phyloP scores from a whole-genome alignment of 2,329 filamentous ascomycete species.

The Aspergillus carbonarius region DNA sequence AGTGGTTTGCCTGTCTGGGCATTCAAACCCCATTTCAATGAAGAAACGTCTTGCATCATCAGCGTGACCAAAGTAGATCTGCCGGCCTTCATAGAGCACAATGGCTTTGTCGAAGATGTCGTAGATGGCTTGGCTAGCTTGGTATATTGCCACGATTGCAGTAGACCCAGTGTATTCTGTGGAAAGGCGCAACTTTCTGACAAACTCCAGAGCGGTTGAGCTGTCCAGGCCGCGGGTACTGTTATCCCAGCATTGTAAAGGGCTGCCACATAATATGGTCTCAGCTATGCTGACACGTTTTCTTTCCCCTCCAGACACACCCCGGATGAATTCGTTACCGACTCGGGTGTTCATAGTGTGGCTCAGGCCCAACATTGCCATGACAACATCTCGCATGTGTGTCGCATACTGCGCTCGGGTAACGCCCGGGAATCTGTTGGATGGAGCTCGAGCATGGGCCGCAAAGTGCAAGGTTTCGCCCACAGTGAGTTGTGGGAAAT shows the following conservation, averaged over 20 bases:
- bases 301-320: constrained; percentile 60
- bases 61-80: constrained; percentile 72
- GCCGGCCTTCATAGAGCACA: constrained; percentile 69
- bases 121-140: constrained; percentile 46
- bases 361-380: constrained; percentile 54
- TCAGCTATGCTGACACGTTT: constrained; percentile 63
- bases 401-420: constrained; percentile 47
- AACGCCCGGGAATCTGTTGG: constrained; percentile 37
- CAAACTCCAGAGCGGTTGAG: constrained; percentile 57
- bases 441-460: constrained; percentile 59
- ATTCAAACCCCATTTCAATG: constrained; percentile 66
- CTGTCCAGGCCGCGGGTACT: constrained; percentile 51
- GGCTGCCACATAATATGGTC: constrained; percentile 46
- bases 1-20: constrained; percentile 65
- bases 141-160: constrained; percentile 55
- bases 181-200: constrained; percentile 48
- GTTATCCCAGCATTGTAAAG: constrained; percentile 48
- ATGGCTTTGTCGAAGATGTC: constrained; percentile 68
- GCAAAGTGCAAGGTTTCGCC: constrained; percentile 77
- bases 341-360: constrained; percentile 53
- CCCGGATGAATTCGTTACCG: constrained; percentile 56
- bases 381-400: constrained; percentile 52
- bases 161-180: constrained; percentile 50
- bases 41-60: constrained; percentile 63
- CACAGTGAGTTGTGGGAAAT: constrained; percentile 74